These are phyloP conservation scores for Sclerotinia borealis DNA, from an alignment of 2,329 filamentous ascomycete genomes.

Conservation along the genomic window DNA sequence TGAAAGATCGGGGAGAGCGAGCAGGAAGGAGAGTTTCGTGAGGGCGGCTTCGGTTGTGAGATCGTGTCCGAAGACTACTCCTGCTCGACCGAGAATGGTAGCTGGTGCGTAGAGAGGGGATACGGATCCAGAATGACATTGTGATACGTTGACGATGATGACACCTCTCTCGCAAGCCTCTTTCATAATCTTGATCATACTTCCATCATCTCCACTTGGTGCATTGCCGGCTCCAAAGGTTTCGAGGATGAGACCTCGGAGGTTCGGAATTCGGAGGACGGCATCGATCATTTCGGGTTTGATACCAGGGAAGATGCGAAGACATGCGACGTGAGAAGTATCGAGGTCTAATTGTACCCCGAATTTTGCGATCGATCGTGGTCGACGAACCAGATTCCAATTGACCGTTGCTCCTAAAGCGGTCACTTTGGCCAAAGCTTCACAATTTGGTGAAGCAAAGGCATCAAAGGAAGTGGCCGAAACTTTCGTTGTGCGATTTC, in stretches of 20 bases:
- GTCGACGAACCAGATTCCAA: slow-evolving; percentile 56
- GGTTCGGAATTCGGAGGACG: slow-evolving; percentile 53
- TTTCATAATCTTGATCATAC: slow-evolving; percentile 56
- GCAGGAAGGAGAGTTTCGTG: slow-evolving; percentile 39
- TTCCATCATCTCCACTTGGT: slow-evolving; percentile 53
- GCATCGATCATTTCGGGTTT: slow-evolving; percentile 65
- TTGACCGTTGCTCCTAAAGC: slow-evolving; percentile 57
- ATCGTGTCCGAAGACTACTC: slow-evolving; percentile 63
- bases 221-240: slow-evolving; percentile 70
- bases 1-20: slow-evolving; percentile 52
- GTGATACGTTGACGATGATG: slow-evolving; percentile 67
- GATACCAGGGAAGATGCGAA: slow-evolving; percentile 68
- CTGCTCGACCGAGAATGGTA: slow-evolving; percentile 56
- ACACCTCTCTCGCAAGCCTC: slow-evolving; percentile 60
- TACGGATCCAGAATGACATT: slow-evolving; percentile 51
- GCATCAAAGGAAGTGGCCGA: slow-evolving; percentile 63
- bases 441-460: slow-evolving; percentile 61
- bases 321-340: slow-evolving; percentile 63
- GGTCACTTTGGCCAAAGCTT: slow-evolving; percentile 54
- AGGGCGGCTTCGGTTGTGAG: slow-evolving; percentile 54
- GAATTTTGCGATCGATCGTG: slow-evolving; percentile 52
- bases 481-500: slow-evolving; percentile 63
- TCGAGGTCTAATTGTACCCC: slow-evolving; percentile 54
- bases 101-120: slow-evolving; percentile 53
- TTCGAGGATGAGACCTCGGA: slow-evolving; percentile 63